Evolutionary conservation across 2,329 filamentous ascomycete genomes (phyloP).

Genomic region (Pseudogymnoascus pannorum): DNA sequence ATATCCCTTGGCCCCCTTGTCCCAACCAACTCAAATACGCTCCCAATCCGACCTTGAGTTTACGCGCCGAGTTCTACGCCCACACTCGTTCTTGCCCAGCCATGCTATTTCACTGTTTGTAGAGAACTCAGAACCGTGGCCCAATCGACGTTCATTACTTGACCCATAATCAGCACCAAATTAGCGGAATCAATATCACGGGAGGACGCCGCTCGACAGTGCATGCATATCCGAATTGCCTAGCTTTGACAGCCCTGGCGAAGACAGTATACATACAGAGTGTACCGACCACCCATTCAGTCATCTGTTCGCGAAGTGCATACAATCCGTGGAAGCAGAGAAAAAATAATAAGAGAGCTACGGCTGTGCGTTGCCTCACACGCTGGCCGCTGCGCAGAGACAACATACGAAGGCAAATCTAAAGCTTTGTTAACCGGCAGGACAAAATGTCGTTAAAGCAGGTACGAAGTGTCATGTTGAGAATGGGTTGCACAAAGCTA

Average conservation of each 20-base stretch:
- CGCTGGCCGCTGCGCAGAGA: not conserved
- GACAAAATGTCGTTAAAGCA: constrained; percentile 7
- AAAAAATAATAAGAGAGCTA: not conserved
- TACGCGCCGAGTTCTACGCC: constrained; percentile 1
- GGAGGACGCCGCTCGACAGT: not conserved
- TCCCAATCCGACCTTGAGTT: constrained; percentile 6
- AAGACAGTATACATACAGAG: constrained; percentile 1
- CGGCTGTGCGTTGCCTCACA: constrained; percentile 1
- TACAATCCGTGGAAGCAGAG: not conserved
- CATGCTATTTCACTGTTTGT: constrained; percentile 6
- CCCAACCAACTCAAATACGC: not conserved
- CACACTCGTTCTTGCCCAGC: constrained; percentile 4
- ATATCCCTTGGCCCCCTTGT: not conserved
- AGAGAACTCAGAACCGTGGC: not conserved
- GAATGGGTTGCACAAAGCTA: constrained; percentile 2
- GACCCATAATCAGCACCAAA: not conserved
- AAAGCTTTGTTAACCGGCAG: not conserved
- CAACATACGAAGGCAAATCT: not conserved
- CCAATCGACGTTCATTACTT: constrained; percentile 8
- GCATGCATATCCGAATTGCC: not conserved
- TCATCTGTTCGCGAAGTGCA: not conserved
- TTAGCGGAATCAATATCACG: constrained; percentile 8
- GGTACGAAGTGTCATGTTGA: not conserved
- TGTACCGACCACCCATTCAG: not conserved
- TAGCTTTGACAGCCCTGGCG: constrained; percentile 3